A percentile compares a stretch with the other conserved stretches of the same genome.
phyloP scores from a whole-genome alignment of 2,329 filamentous ascomycete species.

The Beauveria bassiana region DNA sequence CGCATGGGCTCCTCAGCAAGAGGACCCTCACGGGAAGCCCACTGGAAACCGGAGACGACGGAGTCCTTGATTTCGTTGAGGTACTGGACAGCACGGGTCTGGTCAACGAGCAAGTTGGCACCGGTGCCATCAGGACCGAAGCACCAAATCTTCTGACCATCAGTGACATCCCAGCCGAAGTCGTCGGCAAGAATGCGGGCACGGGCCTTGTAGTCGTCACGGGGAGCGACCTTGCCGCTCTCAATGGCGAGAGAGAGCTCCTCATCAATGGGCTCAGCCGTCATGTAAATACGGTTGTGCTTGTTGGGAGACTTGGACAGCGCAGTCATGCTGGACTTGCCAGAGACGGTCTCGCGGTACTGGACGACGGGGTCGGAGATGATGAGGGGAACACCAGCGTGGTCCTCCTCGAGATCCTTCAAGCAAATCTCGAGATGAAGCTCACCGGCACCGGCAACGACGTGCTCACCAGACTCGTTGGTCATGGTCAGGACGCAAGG shows the following conservation, averaged over 20 bases:
- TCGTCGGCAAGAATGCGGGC: constrained; percentile 95
- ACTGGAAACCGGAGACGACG: constrained; percentile 99
- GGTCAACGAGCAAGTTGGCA: constrained; percentile 97
- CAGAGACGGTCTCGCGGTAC: constrained; percentile 93
- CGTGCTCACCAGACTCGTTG: constrained; percentile 91
- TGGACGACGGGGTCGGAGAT: constrained; percentile 97
- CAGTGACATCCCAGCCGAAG: constrained; percentile 98
- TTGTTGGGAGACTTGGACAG: constrained; percentile 99
- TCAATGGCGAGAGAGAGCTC: constrained; percentile 89
- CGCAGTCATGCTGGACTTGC: constrained; percentile 84
- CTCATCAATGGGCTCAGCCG: constrained; percentile 83
- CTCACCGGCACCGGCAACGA: constrained; percentile 98
- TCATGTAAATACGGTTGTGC: constrained; percentile 99
- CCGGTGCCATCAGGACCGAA: constrained; percentile 97
- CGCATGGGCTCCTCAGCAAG: constrained; percentile 98
- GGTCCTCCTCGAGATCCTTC: constrained; percentile 99
- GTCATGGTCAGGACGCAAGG: constrained; percentile 92
- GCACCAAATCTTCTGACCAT: constrained; percentile 99
- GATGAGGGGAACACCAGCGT: constrained; percentile 95
- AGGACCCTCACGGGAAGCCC: constrained; percentile 96
- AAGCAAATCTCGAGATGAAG: constrained; percentile 99
- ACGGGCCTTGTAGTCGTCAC: constrained; percentile 98
- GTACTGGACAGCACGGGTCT: constrained; percentile 99
- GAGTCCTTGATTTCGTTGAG: constrained; percentile 99
- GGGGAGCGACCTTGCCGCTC: constrained; percentile 80